A percentile compares a stretch with the other conserved stretches of the same genome.
phyloP scores from a whole-genome alignment of 2,329 filamentous ascomycete species.

The Coniochaeta sp. region DNA sequence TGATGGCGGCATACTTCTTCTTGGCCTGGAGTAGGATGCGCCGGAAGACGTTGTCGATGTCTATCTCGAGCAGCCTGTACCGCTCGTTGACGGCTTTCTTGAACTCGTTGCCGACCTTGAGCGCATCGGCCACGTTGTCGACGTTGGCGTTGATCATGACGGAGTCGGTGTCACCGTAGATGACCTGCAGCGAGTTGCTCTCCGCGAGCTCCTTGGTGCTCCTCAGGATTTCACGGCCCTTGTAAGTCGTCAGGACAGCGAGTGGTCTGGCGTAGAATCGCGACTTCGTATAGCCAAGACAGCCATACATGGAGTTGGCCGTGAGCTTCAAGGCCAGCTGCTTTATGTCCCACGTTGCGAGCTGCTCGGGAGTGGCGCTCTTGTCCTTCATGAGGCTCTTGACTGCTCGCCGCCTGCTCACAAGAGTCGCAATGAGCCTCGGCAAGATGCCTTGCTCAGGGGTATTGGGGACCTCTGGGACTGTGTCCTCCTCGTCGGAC shows the following conservation, averaged over 20 bases:
- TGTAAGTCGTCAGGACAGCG: constrained; percentile 92
- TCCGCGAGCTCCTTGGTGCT: constrained; percentile 96
- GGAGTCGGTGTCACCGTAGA: constrained; percentile 98
- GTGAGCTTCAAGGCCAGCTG: constrained; percentile 95
- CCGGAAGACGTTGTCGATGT: constrained; percentile 96
- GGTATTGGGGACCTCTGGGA: constrained; percentile 77
- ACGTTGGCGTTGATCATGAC: constrained; percentile 99
- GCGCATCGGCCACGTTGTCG: constrained; percentile 81
- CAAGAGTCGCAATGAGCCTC: constrained; percentile 83
- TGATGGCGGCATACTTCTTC: constrained; percentile 98
- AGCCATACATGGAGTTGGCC: constrained; percentile 99
- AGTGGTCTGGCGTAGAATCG: constrained; percentile 94
- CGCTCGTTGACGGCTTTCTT: constrained; percentile 91
- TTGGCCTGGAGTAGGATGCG: constrained; percentile 91
- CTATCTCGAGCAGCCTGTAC: constrained; percentile 89
- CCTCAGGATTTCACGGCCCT: constrained; percentile 92
- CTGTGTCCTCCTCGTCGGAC: constrained; percentile 75
- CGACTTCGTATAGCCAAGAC: constrained; percentile 92
- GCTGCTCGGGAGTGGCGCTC: constrained; percentile 73
- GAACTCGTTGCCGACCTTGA: constrained; percentile 90
- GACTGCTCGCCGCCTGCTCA: constrained; percentile 81
- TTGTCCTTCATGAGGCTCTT: constrained; percentile 97
- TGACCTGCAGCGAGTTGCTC: constrained; percentile 83
- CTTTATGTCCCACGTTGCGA: constrained; percentile 96
- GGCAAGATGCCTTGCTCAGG: constrained; percentile 82